Percentiles rank a stretch among this genome's conserved stretches.
Evolutionary conservation across 139 green algal species (phyloP).

Genomic region (Pseudopediastrum boryanum): DNA sequence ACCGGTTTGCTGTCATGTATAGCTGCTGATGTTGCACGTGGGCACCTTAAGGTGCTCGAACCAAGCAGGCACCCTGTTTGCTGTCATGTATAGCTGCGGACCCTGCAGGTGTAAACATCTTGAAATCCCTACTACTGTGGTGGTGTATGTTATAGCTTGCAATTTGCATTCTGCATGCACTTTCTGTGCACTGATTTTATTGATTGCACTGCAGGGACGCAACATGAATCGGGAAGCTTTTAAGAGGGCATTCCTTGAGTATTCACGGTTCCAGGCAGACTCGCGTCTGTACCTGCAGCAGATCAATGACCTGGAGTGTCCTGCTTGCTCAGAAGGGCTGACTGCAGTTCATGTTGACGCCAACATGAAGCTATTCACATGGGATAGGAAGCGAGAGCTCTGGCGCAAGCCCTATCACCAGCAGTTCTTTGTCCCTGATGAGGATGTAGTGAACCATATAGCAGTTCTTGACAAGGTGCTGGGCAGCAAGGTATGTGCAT

Average conservation of each 20-base stretch:
- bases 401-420: background rate
- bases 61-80: no score
- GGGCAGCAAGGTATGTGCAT: background rate
- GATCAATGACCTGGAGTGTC: conserved; percentile 14
- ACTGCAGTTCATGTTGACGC: background rate
- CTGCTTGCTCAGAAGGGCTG: background rate
- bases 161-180: no score
- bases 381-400: background rate
- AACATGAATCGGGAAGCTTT: conserved; percentile 2
- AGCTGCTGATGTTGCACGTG: no score
- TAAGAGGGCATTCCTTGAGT: background rate
- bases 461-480: background rate
- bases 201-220: background rate
- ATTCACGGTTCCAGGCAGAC: background rate
- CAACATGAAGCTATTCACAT: background rate
- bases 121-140: no score
- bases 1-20: no score
- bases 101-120: no score
- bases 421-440: background rate
- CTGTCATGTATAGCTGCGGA: no score
- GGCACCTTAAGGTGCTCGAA: no score
- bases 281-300: background rate
- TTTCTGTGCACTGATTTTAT: no score
- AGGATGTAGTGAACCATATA: background rate
- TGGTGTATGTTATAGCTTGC: no score